Evolutionary conservation across 257 asterid species (phyloP), one percentile per base, ranked within the genome.

Genomic region (Nicotiana otophora): DNA sequence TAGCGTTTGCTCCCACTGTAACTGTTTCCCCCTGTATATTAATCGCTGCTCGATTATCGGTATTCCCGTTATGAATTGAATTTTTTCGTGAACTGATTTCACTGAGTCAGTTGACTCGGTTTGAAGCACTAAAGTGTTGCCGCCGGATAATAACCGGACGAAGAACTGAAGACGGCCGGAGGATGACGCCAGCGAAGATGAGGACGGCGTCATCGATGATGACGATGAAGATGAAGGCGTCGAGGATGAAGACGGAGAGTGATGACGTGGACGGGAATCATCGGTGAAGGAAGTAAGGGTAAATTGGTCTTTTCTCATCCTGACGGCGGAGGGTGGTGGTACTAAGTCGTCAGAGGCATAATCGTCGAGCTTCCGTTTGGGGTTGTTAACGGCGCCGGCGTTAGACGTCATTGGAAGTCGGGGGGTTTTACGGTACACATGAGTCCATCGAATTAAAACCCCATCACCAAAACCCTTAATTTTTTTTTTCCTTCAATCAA

Each of bases 281-380:
- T 28, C 12, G 84, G 92, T 23, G 82, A 85, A 72, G 51, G 92
- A 86, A 76, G 91, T 81, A 48, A 86, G 88, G 84, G 86, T 19
- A 74, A 67, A 2, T 28, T 91, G 91, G 93, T 93, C 97, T 84
- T 91, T 91, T 2, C 95, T 86, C 96, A 93, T 93, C 81, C 92
- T 90, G 82, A 81, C 53, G 55, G 84, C 55, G 60, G 66, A 36
- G 14, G 82, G 72, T 53, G 19, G 19, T 11, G 58, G 63, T 23
- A 51, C 63, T 75, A 75, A 15, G 61, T 20, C 84, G 61, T 89
- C 90, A 84, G 85, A 91, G 75, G 92, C 84, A 61, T 66, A 89
- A 77, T 93, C 98, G 28, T 95, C 98, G 58, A 90, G 91, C 83
- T 93, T 95, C 53, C 98, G 96, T 88, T 95, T 95, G 16, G 90